Percentiles rank a stretch among this genome's conserved stretches.
phyloP scores from a whole-genome alignment of 495 filamentous ascomycete genomes.

The Amniculicola lignicola region DNA sequence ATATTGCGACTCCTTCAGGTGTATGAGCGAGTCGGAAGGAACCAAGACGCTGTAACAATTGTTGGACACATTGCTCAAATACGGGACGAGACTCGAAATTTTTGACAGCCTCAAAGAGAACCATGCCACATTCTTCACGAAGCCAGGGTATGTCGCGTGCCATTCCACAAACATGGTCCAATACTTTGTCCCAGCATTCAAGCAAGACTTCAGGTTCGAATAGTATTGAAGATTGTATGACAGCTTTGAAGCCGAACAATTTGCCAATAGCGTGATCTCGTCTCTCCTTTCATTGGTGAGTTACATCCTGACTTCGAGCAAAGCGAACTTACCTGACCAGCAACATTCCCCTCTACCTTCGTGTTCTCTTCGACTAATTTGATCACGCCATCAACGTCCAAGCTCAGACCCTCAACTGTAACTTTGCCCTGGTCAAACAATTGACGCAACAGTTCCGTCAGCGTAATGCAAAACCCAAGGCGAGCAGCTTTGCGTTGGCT shows the following conservation, averaged over 20 bases:
- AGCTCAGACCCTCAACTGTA: constrained; percentile 8
- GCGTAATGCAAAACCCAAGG: constrained; percentile 83
- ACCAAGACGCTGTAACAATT: constrained; percentile 59
- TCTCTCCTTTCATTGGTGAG: constrained; percentile 59
- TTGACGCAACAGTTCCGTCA: constrained; percentile 75
- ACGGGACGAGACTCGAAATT: constrained; percentile 45
- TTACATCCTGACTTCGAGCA: not conserved
- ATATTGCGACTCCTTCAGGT: constrained; percentile 84
- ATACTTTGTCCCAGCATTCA: constrained; percentile 59
- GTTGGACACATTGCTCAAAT: constrained; percentile 51
- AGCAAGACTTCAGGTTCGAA: constrained; percentile 51
- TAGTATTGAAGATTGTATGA: constrained; percentile 74
- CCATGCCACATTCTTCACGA: constrained; percentile 77
- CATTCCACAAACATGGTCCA: constrained; percentile 56
- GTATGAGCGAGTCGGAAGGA: constrained; percentile 66
- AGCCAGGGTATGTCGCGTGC: constrained; percentile 77
- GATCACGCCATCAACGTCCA: constrained; percentile 38
- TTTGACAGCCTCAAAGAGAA: constrained; percentile 49
- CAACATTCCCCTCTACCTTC: constrained; percentile 57
- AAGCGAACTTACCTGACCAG: constrained; percentile 51
- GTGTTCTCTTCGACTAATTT: constrained; percentile 68
- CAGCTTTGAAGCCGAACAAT: constrained; percentile 79
- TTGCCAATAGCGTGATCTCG: constrained; percentile 80
- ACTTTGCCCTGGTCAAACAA: constrained; percentile 45
- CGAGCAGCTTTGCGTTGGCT: constrained; percentile 87